Evolutionary conservation across 768 basidiomycete genomes (phyloP).

Genomic region (Porphyrellus cyaneotinctus): DNA sequence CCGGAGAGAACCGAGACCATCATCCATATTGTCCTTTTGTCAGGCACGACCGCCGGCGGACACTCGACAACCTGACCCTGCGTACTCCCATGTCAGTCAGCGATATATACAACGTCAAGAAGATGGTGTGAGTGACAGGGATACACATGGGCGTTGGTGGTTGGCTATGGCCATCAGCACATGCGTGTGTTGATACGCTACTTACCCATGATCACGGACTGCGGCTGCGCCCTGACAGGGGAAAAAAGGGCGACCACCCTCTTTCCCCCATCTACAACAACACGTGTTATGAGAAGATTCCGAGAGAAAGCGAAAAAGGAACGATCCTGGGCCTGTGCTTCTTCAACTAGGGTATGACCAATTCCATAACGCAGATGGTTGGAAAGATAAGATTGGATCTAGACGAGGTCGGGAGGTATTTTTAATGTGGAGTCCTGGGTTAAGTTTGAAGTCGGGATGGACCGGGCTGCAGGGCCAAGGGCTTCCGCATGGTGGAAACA

Average conservation of each 20-base stretch:
- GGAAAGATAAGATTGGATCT: constrained; percentile 27
- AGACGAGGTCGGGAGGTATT: constrained; percentile 2
- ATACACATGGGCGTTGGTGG: not conserved
- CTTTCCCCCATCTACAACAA: constrained; percentile 14
- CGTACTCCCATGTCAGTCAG: too few species aligned
- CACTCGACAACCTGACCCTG: too few species aligned
- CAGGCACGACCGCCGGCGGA: not conserved
- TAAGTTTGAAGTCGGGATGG: not conserved
- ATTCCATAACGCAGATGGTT: constrained; percentile 15
- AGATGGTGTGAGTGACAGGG: too few species aligned
- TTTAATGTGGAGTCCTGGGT: not conserved
- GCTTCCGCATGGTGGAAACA: constrained; percentile 4
- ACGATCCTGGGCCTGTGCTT: constrained; percentile 11
- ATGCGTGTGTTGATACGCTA: constrained; percentile 11
- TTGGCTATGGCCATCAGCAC: constrained; percentile 1
- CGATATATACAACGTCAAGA: too few species aligned
- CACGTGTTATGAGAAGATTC: constrained; percentile 20
- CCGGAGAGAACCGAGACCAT: constrained; percentile 17
- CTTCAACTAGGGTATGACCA: constrained; percentile 11
- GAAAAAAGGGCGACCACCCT: constrained; percentile 10
- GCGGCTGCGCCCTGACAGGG: constrained; percentile 10
- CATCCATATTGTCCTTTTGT: constrained; percentile 7
- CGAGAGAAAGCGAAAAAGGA: constrained; percentile 4
- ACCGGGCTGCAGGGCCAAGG: constrained; percentile 19
- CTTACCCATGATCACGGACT: not conserved